phyloP scores from a whole-genome alignment of 148 eudicot genomes.

The Silene conica region DNA sequence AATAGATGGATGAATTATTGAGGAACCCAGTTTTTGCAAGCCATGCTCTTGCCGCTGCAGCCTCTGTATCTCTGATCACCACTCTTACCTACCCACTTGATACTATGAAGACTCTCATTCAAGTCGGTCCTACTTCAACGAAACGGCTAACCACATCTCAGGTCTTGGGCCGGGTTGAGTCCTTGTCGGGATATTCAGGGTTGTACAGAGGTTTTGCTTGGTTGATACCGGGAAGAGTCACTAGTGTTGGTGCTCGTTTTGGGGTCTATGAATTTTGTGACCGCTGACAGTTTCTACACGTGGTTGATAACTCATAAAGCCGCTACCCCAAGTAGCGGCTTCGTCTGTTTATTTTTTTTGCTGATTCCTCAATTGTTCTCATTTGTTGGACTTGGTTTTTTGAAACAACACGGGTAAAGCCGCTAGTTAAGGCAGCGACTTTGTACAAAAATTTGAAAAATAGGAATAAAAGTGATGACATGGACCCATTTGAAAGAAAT shows the following conservation, averaged over 20 bases:
- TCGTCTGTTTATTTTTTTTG: too few relatives aligned
- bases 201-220: conserved; percentile 70
- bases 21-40: conserved; percentile 60
- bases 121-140: conserved; percentile 67
- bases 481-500: too few relatives aligned
- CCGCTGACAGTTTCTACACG: too few relatives aligned
- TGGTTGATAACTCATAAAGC: too few relatives aligned
- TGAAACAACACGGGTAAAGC: too few relatives aligned
- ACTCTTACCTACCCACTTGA: conserved; percentile 72
- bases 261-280: conserved; percentile 74
- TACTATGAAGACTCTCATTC: conserved; percentile 65
- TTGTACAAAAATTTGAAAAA: too few relatives aligned
- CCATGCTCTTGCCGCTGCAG: conserved; percentile 66
- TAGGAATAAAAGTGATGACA: too few relatives aligned
- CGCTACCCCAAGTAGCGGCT: too few relatives aligned
- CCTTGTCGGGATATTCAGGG: conserved; percentile 67
- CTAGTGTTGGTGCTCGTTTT: conserved; percentile 76
- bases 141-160: conserved; percentile 51
- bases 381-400: too few relatives aligned
- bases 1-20: conserved; percentile 60
- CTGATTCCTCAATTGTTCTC: too few relatives aligned
- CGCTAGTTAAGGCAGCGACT: too few relatives aligned
- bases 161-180: conserved; percentile 48
- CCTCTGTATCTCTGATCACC: conserved; percentile 54
- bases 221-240: conserved; percentile 58